A percentile compares a stretch with the other conserved stretches of the same genome.
These are phyloP conservation scores for carrot (Daucus carota) DNA, from an alignment of 129 eudicot species.

Conservation along the genomic window DNA sequence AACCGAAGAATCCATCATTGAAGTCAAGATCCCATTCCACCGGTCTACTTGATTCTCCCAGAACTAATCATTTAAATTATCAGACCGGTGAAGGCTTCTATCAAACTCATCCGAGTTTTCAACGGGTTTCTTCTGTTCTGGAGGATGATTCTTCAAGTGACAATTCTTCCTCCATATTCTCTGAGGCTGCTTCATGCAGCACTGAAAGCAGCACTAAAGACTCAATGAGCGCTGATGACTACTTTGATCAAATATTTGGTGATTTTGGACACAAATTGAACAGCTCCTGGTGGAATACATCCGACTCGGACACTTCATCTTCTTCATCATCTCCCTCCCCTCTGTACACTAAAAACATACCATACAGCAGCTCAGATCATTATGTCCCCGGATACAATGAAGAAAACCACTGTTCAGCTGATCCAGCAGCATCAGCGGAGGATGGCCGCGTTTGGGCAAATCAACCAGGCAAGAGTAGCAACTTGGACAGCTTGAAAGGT, in stretches of 20 bases:
- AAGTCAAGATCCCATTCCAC: slow-evolving; percentile 21
- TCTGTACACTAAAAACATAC: slow-evolving; percentile 39
- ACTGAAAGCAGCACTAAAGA: slow-evolving; percentile 50
- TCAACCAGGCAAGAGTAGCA: neutral
- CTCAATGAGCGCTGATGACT: slow-evolving; percentile 38
- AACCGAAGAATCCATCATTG: slow-evolving; percentile 16
- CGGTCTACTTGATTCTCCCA: slow-evolving; percentile 23
- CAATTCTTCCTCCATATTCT: slow-evolving; percentile 48
- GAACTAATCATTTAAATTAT: slow-evolving; percentile 4
- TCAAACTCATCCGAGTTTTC: slow-evolving; percentile 16
- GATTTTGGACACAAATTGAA: slow-evolving; percentile 32
- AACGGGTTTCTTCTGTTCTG: slow-evolving; percentile 9
- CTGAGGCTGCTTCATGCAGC: slow-evolving; percentile 54
- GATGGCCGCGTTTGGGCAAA: neutral
- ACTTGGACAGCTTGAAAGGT: neutral
- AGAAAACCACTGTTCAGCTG: neutral
- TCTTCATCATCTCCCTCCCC: slow-evolving; percentile 57
- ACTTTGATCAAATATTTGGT: slow-evolving; percentile 31
- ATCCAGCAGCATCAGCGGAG: slow-evolving; percentile 13
- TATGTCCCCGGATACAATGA: slow-evolving; percentile 14
- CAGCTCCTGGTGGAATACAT: slow-evolving; percentile 30
- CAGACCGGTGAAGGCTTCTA: slow-evolving; percentile 3
- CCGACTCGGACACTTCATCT: slow-evolving; percentile 71
- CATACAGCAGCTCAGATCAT: slow-evolving; percentile 19
- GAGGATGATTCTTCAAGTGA: slow-evolving; percentile 68